These are phyloP conservation scores for Salix purpurea DNA, from an alignment of 345 rosid species.

Conservation along the genomic window DNA sequence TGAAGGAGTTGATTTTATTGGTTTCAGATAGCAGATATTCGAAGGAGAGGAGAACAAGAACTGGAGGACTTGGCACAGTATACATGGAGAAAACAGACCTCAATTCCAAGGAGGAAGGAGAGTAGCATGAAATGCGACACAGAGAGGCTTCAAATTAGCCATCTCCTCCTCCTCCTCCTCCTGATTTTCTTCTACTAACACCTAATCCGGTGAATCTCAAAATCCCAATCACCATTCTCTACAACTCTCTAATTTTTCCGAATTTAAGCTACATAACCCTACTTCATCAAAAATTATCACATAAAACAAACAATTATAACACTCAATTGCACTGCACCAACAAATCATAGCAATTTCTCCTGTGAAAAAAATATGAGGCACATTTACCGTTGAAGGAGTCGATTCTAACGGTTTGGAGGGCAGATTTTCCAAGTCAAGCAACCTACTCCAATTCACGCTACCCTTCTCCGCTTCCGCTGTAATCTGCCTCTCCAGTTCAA, in stretches of 20 bases:
- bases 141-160: not conserved
- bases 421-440: slow-evolving; percentile 58
- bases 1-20: not conserved
- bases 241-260: not conserved
- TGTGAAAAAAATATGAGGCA: not conserved
- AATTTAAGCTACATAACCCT: not conserved
- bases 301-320: not conserved
- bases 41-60: not conserved
- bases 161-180: not conserved
- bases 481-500: slow-evolving; percentile 62
- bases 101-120: not conserved
- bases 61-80: not conserved
- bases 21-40: not conserved
- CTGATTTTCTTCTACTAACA: not conserved
- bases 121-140: not conserved
- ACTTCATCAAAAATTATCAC: not conserved
- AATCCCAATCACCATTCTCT: not conserved
- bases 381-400: slow-evolving; percentile 44
- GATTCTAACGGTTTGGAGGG: slow-evolving; percentile 48
- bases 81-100: not conserved
- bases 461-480: slow-evolving; percentile 72
- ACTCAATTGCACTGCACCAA: not conserved
- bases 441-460: slow-evolving; percentile 64
- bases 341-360: not conserved
- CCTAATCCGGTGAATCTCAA: not conserved